phyloP scores from a whole-genome alignment of 768 basidiomycete genomes.

The Suillus sp. region DNA sequence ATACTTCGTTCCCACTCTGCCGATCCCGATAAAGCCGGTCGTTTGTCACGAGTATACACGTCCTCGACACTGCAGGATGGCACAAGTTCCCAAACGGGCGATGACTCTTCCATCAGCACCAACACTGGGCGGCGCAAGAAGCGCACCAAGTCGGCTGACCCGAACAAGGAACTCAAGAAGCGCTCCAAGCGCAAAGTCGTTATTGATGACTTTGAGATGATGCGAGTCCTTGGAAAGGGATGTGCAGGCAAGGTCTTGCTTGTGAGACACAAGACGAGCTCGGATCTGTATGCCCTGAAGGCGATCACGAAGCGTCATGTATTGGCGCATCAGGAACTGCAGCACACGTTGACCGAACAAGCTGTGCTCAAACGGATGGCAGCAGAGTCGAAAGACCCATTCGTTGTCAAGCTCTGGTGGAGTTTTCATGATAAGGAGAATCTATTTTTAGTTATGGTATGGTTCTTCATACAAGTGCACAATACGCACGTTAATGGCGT shows the following conservation, averaged over 20 bases:
- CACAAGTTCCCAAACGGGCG: slow-evolving; percentile 60
- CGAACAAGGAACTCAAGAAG: slow-evolving; percentile 52
- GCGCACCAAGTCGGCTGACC: slow-evolving; percentile 50
- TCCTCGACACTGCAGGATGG: slow-evolving; percentile 53
- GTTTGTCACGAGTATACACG: slow-evolving; percentile 60
- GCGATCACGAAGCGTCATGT: slow-evolving; percentile 98
- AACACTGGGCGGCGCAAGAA: slow-evolving; percentile 54
- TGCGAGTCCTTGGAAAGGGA: slow-evolving; percentile 94
- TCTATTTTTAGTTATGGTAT: slow-evolving; percentile 92
- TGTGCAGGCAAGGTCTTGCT: slow-evolving; percentile 97
- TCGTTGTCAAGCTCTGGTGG: slow-evolving; percentile 96
- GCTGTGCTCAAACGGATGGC: slow-evolving; percentile 94
- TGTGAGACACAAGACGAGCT: slow-evolving; percentile 74
- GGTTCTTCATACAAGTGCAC: slow-evolving; percentile 27
- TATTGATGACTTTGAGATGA: slow-evolving; percentile 95
- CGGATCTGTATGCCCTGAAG: slow-evolving; percentile 88
- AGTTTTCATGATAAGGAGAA: slow-evolving; percentile 98
- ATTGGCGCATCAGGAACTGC: slow-evolving; percentile 92
- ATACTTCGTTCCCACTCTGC: slow-evolving; percentile 81
- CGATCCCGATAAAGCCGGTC: slow-evolving; percentile 66
- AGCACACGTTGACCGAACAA: slow-evolving; percentile 96
- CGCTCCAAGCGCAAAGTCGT: slow-evolving; percentile 66
- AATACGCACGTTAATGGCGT: slow-evolving; percentile 19
- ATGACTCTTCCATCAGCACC: slow-evolving; percentile 74
- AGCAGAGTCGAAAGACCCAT: slow-evolving; percentile 84